These are phyloP conservation scores for Phytopythium montanum DNA, from an alignment of 352 stramenopile genomes.

Conservation along the genomic window DNA sequence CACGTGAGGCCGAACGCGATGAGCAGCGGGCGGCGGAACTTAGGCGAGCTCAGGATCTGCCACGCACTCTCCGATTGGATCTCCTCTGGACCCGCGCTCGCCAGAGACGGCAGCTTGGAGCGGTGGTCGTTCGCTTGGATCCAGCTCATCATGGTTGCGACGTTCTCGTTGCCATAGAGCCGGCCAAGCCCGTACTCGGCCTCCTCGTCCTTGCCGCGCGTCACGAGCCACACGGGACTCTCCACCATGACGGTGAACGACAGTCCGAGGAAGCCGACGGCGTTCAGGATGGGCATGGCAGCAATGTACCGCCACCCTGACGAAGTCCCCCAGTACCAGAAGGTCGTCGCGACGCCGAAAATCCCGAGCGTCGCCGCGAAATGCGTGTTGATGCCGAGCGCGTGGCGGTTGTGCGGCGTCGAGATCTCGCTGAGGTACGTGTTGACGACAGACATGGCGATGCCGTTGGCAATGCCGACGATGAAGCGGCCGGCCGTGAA, in stretches of 20 bases:
- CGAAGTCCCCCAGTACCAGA: slow-evolving; percentile 45
- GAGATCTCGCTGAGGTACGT: slow-evolving; percentile 50
- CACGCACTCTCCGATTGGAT: slow-evolving; percentile 14
- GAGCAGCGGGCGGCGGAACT: slow-evolving; percentile 31
- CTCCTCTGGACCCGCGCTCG: slow-evolving; percentile 7
- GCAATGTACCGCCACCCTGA: slow-evolving; percentile 54
- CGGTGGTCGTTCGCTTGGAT: slow-evolving; percentile 21
- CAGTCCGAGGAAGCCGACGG: slow-evolving; percentile 16
- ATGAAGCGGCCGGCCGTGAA: slow-evolving; percentile 36
- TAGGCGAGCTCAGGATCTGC: slow-evolving; percentile 16
- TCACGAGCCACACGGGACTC: slow-evolving; percentile 40
- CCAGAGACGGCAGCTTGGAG: slow-evolving; percentile 18
- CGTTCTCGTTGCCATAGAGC: slow-evolving; percentile 33
- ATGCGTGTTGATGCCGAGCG: slow-evolving; percentile 36
- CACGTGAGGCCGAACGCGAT: slow-evolving; percentile 35
- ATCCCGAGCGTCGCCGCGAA: slow-evolving; percentile 39
- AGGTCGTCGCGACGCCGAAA: slow-evolving; percentile 38
- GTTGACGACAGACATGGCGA: slow-evolving; percentile 32
- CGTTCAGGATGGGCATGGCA: slow-evolving; percentile 30
- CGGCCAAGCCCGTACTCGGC: slow-evolving; percentile 19
- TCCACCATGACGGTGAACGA: slow-evolving; percentile 37
- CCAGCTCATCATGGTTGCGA: slow-evolving; percentile 24
- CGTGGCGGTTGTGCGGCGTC: slow-evolving; percentile 32
- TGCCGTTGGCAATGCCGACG: slow-evolving; percentile 37
- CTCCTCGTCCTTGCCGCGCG: slow-evolving; percentile 22